Evolutionary conservation across 164 flowering plant species (phyloP).

Genomic region (Magnolia kwangsiensis): DNA sequence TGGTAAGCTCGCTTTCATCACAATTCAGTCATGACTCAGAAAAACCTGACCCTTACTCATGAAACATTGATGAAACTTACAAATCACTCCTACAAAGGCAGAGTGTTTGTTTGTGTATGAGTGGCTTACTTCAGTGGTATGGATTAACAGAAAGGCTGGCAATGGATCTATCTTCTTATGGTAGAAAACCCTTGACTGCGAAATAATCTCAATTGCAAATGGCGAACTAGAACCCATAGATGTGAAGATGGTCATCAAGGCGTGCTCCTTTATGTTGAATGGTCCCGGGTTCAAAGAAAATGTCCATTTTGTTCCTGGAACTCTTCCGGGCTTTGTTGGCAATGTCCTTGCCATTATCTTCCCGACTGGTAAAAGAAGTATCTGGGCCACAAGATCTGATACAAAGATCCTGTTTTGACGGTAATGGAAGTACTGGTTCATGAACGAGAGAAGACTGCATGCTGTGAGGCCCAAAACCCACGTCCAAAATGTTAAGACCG

Average conservation of each 20-base stretch:
- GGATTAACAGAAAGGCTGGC: conserved; percentile 8
- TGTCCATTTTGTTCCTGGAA: conserved; percentile 45
- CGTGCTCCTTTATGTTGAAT: conserved; percentile 21
- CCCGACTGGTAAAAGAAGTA: conserved; percentile 2
- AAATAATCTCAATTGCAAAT: conserved; percentile 11
- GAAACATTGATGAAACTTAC: too few relatives aligned
- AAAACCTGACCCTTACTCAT: too few relatives aligned
- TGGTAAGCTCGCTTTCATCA: too few relatives aligned
- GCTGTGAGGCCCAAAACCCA: conserved; percentile 10
- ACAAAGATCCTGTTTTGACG: not conserved
- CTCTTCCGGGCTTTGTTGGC: conserved; percentile 22
- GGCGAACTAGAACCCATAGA: conserved; percentile 9
- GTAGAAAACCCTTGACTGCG: conserved; percentile 17
- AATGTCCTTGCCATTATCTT: conserved; percentile 52
- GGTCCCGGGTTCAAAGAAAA: conserved; percentile 20
- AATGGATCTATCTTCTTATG: conserved; percentile 9
- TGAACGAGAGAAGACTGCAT: conserved; percentile 4
- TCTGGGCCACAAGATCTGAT: not conserved
- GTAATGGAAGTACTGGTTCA: conserved; percentile 9
- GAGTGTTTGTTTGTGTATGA: too few relatives aligned
- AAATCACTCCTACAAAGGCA: too few relatives aligned
- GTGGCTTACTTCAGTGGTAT: conserved; percentile 12
- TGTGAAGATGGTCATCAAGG: conserved; percentile 14
- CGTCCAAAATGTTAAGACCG: conserved; percentile 12
- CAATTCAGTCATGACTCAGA: too few relatives aligned